Conservation (phyloP, 768 basidiomycete genomes). For the Collybia mongolica region DNA sequence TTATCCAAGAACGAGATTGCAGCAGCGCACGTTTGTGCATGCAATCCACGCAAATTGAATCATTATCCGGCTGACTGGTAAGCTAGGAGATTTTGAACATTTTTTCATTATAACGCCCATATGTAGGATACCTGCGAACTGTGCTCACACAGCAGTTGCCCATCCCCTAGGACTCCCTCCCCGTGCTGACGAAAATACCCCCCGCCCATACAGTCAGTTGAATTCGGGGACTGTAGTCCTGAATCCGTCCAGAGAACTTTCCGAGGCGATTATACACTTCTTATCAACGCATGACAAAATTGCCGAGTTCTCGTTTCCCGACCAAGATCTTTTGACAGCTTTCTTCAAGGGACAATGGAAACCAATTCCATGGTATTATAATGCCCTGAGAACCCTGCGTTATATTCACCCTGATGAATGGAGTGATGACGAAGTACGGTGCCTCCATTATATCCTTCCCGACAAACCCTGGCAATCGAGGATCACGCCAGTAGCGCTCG, state of each 20-base stretch:
- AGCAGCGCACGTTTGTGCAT: conserved; percentile 88
- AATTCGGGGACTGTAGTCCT: conserved; percentile 92
- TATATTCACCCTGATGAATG: conserved; percentile 72
- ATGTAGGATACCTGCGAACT: conserved; percentile 90
- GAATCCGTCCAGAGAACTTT: conserved; percentile 62
- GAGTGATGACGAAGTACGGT: conserved; percentile 82
- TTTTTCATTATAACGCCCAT: conserved; percentile 11
- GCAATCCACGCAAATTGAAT: conserved; percentile 81
- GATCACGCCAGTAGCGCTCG: conserved; percentile 32
- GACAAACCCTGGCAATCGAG: conserved; percentile 85
- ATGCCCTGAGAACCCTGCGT: conserved; percentile 88
- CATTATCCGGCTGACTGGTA: conserved; percentile 93
- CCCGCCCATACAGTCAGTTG: conserved; percentile 77
- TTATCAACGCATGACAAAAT: conserved; percentile 45
- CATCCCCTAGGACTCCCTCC: conserved; percentile 43
- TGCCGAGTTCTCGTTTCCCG: conserved; percentile 64
- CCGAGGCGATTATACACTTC: conserved; percentile 52
- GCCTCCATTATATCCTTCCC: conserved; percentile 82
- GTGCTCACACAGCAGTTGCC: conserved; percentile 67
- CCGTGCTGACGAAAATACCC: conserved; percentile 36
- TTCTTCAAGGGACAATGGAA: conserved; percentile 79
- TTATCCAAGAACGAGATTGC: conserved; percentile 76
- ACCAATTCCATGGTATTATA: conserved; percentile 84
- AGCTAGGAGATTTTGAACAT: conserved; percentile 21
- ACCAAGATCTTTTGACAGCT: conserved; percentile 88